Conservation (phyloP, 2,329 filamentous ascomycete species). For the Phaeosphaeria sp. region DNA sequence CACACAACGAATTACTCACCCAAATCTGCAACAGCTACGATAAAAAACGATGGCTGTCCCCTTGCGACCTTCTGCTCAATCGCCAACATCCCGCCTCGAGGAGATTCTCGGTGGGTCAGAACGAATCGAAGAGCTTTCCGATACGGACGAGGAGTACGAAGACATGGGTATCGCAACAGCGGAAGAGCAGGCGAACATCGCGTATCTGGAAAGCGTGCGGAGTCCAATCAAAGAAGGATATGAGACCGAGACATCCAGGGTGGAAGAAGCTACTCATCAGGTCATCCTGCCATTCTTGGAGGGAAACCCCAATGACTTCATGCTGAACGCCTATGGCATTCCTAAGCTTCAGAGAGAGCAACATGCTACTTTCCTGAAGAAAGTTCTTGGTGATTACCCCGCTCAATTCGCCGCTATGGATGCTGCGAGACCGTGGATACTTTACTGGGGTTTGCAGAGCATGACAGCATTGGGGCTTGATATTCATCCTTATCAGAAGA, state of each 20-base stretch:
- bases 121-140: slow-evolving; percentile 48
- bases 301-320: slow-evolving; percentile 57
- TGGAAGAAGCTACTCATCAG: slow-evolving; percentile 73
- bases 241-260: slow-evolving; percentile 69
- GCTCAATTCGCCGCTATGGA: slow-evolving; percentile 76
- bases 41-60: slow-evolving; percentile 36
- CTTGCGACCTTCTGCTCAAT: slow-evolving; percentile 22
- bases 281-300: slow-evolving; percentile 73
- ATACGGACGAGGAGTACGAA: slow-evolving; percentile 45
- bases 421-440: slow-evolving; percentile 88
- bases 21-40: slow-evolving; percentile 1
- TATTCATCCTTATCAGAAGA: slow-evolving; percentile 67
- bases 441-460: slow-evolving; percentile 88
- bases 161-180: slow-evolving; percentile 40
- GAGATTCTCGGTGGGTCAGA: slow-evolving; percentile 32
- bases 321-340: slow-evolving; percentile 74
- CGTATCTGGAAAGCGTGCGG: slow-evolving; percentile 37
- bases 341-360: slow-evolving; percentile 72
- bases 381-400: slow-evolving; percentile 67
- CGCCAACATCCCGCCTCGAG: slow-evolving; percentile 33
- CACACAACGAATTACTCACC: slow-evolving; percentile 11
- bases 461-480: slow-evolving; percentile 81
- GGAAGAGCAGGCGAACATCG: slow-evolving; percentile 38
- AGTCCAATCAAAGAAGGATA: slow-evolving; percentile 70
- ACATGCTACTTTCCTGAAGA: slow-evolving; percentile 68